Conservation (phyloP, 2,329 filamentous ascomycete species). For the Harringtonia lauricola region DNA sequence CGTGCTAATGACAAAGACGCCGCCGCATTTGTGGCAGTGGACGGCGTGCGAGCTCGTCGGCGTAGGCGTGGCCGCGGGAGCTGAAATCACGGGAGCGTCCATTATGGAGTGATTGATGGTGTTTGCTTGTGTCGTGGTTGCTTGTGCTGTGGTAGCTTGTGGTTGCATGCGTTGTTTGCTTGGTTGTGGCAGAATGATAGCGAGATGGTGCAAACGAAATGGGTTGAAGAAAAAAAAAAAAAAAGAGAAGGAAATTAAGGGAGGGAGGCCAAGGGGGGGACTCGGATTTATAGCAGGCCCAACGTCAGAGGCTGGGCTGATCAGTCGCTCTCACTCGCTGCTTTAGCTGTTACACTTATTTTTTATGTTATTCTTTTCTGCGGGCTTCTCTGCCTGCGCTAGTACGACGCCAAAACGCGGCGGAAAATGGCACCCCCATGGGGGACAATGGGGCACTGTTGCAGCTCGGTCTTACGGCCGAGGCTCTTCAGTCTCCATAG, state of each 20-base stretch:
- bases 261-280: neutral
- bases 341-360: no score
- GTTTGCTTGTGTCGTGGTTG: neutral
- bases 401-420: no score
- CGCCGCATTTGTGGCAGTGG: constrained; percentile 44
- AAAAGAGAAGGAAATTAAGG: neutral
- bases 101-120: neutral
- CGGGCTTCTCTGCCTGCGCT: no score
- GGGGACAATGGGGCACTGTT: neutral
- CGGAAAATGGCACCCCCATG: no score
- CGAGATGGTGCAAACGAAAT: neutral
- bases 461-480: neutral
- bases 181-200: neutral
- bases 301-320: neutral
- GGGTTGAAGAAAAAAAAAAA: neutral
- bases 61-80: neutral
- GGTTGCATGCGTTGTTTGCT: neutral
- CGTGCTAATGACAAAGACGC: constrained; percentile 46
- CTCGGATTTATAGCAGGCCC: neutral
- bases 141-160: no score
- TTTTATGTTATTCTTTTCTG: no score
- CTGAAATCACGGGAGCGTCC: neutral
- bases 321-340: no score
- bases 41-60: constrained; percentile 26
- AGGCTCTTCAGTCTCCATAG: neutral